phyloP scores from a whole-genome alignment of 768 basidiomycete species.

The Russula ochroleuca region DNA sequence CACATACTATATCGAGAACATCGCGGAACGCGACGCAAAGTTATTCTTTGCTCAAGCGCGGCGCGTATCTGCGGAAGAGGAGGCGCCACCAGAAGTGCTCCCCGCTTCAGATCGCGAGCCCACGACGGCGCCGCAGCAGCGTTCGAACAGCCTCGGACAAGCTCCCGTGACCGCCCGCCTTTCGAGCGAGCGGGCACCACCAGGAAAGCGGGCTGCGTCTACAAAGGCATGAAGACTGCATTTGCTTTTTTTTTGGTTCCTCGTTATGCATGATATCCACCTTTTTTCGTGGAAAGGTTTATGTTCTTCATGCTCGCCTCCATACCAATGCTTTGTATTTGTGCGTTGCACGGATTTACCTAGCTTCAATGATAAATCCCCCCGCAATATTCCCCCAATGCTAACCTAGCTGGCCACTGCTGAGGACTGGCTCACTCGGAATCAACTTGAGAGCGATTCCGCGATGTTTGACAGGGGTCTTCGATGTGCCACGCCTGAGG shows the following conservation, averaged over 20 bases:
- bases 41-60: conserved; percentile 92
- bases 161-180: conserved; percentile 20
- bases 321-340: conserved; percentile 5
- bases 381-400: neutral
- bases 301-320: neutral
- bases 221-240: conserved; percentile 10
- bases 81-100: conserved; percentile 23
- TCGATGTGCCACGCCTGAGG: too few relatives aligned
- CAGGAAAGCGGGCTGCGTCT: conserved; percentile 15
- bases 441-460: too few relatives aligned
- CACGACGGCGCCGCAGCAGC: conserved; percentile 12
- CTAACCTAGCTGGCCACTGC: neutral
- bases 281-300: neutral
- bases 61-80: conserved; percentile 39
- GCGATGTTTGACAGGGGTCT: too few relatives aligned
- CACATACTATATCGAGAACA: conserved; percentile 85
- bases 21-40: conserved; percentile 69
- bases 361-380: conserved; percentile 5
- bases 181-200: conserved; percentile 20
- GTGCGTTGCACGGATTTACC: neutral
- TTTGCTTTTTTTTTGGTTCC: neutral
- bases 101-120: conserved; percentile 19
- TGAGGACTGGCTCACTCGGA: too few relatives aligned
- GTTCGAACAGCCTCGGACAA: conserved; percentile 23
- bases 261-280: neutral